Evolutionary conservation across 306 rosid species (phyloP), one percentile per base, ranked within the genome.

Genomic region (Prunus fruticosa): DNA sequence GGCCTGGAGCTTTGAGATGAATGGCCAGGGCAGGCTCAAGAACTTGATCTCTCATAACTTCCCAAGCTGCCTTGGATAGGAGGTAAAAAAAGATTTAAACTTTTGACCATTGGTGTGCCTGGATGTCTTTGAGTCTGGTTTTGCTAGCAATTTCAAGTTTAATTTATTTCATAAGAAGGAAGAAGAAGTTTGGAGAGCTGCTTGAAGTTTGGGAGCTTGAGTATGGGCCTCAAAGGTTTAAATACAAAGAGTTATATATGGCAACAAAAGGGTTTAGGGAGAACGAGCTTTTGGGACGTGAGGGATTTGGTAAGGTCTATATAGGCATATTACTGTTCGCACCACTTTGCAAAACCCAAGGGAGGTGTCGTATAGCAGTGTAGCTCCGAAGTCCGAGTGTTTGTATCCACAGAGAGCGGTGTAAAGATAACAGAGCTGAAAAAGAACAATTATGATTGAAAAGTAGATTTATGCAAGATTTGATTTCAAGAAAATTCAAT

Each of bases 291-390:
- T 56, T 79, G 19, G 82, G 82, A 19, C 28, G 1, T 13, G 78
- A 78, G 5, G 82, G 82, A 6, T 79, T 66, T 28, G 82, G 82
- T 2, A 72, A 72, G 12, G 82, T 79, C 10, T 79, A 78, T 64
- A 63, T 16, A 41, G 82, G 77, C 23, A 52, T n/a, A 54, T 32
- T 78, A 12, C 72, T n/a, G n/a, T n/a, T n/a, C n/a, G n/a, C n/a
- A n/a, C n/a, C n/a, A n/a, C n/a, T n/a, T n/a, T n/a, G n/a, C n/a
- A n/a, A n/a, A n/a, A n/a, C n/a, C n/a, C n/a, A n/a, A n/a, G n/a
- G n/a, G n/a, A n/a, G n/a, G n/a, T n/a, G n/a, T n/a, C n/a, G n/a
- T n/a, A n/a, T n/a, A n/a, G n/a, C n/a, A n/a, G n/a, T n/a, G n/a
- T n/a, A n/a, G n/a, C n/a, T n/a, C n/a, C n/a, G n/a, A n/a, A n/a